These are phyloP conservation scores for Sclerotiophoma versabilis DNA, from an alignment of 2,329 filamentous ascomycete species.

Conservation along the genomic window DNA sequence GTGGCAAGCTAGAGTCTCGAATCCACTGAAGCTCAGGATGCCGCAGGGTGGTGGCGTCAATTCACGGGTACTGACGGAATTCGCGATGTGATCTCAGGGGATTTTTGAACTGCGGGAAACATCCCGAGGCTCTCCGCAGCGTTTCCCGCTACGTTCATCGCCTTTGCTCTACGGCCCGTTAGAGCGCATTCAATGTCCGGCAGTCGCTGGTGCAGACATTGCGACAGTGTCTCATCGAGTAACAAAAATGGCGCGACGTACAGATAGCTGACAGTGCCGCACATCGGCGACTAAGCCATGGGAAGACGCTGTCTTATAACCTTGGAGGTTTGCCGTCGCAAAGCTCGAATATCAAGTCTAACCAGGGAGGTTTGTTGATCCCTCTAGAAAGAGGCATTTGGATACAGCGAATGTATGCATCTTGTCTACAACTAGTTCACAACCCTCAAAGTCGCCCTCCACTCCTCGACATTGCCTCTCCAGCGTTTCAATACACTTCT, in stretches of 20 bases:
- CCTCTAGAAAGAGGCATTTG: too few species aligned
- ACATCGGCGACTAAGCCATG: neutral
- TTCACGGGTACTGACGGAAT: constrained; percentile 36
- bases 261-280: neutral
- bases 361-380: too few species aligned
- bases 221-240: constrained; percentile 20
- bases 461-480: neutral
- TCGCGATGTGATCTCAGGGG: constrained; percentile 20
- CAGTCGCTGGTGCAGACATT: neutral
- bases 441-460: neutral
- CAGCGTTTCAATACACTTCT: neutral
- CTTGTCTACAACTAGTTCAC: neutral
- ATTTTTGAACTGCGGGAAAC: constrained; percentile 7
- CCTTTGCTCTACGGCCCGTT: neutral
- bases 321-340: neutral
- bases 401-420: neutral
- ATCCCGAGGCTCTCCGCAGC: constrained; percentile 10
- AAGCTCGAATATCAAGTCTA: neutral
- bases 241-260: neutral
- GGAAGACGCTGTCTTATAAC: neutral
- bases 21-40: constrained; percentile 21
- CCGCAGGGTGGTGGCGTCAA: constrained; percentile 30
- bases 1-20: constrained; percentile 15
- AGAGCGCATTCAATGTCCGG: neutral
- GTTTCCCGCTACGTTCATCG: constrained; percentile 5